Conservation (phyloP, 257 asterid species). For the Solanum bulbocastanum region DNA sequence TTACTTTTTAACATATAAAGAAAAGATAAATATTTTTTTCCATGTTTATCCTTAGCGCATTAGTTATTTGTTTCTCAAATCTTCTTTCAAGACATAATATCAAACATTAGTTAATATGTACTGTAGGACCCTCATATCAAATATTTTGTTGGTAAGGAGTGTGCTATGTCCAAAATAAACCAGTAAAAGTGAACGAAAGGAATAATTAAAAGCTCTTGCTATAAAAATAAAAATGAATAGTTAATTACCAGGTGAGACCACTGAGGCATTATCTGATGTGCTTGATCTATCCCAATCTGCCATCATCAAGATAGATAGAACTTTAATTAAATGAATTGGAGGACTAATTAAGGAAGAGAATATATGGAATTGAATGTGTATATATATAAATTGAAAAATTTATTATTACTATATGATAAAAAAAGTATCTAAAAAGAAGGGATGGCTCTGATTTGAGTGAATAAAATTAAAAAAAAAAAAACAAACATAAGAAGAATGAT, state of each 20-base stretch:
- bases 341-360: neutral
- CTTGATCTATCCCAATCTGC: conserved; percentile 1
- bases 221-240: too few relatives aligned
- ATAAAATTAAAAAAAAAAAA: neutral
- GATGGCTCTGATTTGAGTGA: neutral
- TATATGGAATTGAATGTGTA: neutral
- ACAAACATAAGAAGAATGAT: conserved; percentile 7
- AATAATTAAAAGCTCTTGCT: neutral
- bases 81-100: too few relatives aligned
- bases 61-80: too few relatives aligned
- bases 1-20: too few relatives aligned
- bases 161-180: neutral
- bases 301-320: neutral
- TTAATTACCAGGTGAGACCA: conserved; percentile 6
- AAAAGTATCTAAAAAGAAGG: neutral
- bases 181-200: neutral
- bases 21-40: neutral
- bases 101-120: too few relatives aligned
- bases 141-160: too few relatives aligned
- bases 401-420: neutral
- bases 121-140: neutral
- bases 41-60: too few relatives aligned
- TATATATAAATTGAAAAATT: neutral
- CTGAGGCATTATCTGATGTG: neutral
- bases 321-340: neutral